Evolutionary conservation across 2,329 filamentous ascomycete genomes (phyloP), one percentile per base, ranked within the genome.

Genomic region (Aspergillus ibericus): DNA sequence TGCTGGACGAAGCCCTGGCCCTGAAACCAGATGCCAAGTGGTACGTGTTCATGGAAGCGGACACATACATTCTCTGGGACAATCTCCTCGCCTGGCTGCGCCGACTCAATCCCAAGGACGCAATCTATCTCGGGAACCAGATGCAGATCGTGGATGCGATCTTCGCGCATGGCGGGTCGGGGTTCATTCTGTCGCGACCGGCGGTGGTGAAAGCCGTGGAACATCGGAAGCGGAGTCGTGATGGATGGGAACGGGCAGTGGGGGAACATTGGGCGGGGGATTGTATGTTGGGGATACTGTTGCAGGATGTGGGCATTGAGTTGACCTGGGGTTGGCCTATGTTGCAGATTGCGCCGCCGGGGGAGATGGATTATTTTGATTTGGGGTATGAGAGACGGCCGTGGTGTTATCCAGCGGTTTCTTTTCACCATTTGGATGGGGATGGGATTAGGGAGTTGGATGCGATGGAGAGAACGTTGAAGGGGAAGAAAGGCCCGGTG

Each of bases 31-130:
- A 81, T 12, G 78, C 80, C 46, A 80, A 80, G 52, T 86, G 83
- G 83, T 86, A 80, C 60, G 72, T 84, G 54, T 86, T 86, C 66
- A 76, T 84, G 20, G 83, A 85, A 61, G 78, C 81, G 0, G 84
- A 86, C 64, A 85, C 82, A 0, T 85, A 83, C 62, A 68, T 85
- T 15, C 68, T 83, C 20, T 82, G 83, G 75, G 71, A 75, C 36
- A 82, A 82, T 51, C 62, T 85, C 47, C 63, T 83, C 15, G 70
- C 75, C 25, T 86, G 82, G 81, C 71, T 86, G 25, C 72, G 71
- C 5, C 71, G 78, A 18, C 75, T 82, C 55, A 77, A 86, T 61
- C 62, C 78, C 4, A 68, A 63, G 0, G 67, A 78, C 34, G 77
- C 79, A 4, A 73, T 75, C 51, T 86, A 85, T 67, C 73, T 83